Base-by-base conservation (phyloP, 768 basidiomycete genomes). In the Pisolithus marmoratus region DNA sequence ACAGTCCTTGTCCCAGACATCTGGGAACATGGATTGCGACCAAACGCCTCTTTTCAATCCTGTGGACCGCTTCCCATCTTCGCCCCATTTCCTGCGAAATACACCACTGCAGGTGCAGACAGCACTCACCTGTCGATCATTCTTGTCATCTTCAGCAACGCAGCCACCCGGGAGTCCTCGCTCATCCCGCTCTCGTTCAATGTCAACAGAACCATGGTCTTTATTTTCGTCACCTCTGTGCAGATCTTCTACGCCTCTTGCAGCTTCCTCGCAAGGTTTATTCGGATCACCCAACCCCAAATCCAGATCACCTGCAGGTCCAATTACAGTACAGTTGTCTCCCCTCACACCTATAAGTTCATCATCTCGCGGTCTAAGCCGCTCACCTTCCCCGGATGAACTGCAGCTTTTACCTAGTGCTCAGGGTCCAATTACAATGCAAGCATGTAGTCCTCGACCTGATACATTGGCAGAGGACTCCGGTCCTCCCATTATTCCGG, bases 291-390 rank as follows among this genome's bases (percentile, higher is more conserved):
- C 47, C 4, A 51, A 14, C 50, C 44, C 48, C 11, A 46, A 41
- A 37, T 43, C 48, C 22, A 45, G n/a, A 38, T 38, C 42, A 8
- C 17, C 4, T 2, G 38, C 31, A 7, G 37, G 15, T 9, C 22
- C 40, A 12, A 8, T 31, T 23, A 11, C 24, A 1, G 4, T 12
- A 37, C 49, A 36, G 8, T 60, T 56, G 8, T 61, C 65, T 6
- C 63, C 67, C 19, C 41, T 65, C 24, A 63, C 60, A 41, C 61
- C 61, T 6, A 4, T 49, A 41, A 60, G 58, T 1, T 64, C 60
- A 41, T 52, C 57, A 4, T 38, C 23, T 48, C 43, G 19, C 55
- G 47, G 23, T 48, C 58, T 34, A 19, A n/a, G 19, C 31, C 38
- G 22, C 4, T 55, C 54, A 19, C 58, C 15, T 23, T 68, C 63